Evolutionary conservation across 176 grass and related monocot genomes (phyloP).

Genomic region (Microstegium vimineum): DNA sequence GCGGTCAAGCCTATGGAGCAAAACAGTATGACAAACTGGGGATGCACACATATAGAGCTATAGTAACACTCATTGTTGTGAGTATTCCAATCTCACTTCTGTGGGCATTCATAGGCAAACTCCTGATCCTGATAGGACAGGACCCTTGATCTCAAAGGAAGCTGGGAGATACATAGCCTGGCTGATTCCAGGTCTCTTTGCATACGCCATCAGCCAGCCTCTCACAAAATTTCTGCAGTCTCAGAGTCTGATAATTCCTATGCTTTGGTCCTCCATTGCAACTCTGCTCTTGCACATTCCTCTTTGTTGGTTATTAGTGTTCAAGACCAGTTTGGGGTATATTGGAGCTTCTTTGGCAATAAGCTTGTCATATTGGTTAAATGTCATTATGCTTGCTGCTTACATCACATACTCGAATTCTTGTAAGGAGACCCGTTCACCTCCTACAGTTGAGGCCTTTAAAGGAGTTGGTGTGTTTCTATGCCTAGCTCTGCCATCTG

Average conservation of each 20-base stretch:
- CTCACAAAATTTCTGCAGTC: slow-evolving; percentile 79
- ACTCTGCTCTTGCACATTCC: slow-evolving; percentile 73
- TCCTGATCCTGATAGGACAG: slow-evolving; percentile 67
- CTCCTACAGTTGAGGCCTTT: slow-evolving; percentile 54
- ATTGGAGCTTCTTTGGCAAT: slow-evolving; percentile 75
- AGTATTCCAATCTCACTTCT: slow-evolving; percentile 69
- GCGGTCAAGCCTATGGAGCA: slow-evolving; percentile 86
- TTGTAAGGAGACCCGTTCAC: slow-evolving; percentile 48
- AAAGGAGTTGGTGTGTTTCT: slow-evolving; percentile 60
- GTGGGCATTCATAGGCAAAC: slow-evolving; percentile 65
- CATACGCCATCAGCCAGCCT: slow-evolving; percentile 60
- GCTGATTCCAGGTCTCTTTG: slow-evolving; percentile 80
- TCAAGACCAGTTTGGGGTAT: slow-evolving; percentile 58
- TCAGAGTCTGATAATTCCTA: slow-evolving; percentile 73
- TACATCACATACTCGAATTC: slow-evolving; percentile 59
- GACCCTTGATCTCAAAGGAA: slow-evolving; percentile 55
- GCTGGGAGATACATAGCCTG: slow-evolving; percentile 70
- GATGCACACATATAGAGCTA: slow-evolving; percentile 71
- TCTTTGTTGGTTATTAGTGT: slow-evolving; percentile 75
- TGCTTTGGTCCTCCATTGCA: slow-evolving; percentile 46
- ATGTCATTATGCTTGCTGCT: slow-evolving; percentile 53
- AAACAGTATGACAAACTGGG: slow-evolving; percentile 63
- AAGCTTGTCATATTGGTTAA: slow-evolving; percentile 79
- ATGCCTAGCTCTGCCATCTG: slow-evolving; percentile 72
- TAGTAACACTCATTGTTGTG: slow-evolving; percentile 57